phyloP scores from a whole-genome alignment of 2,329 filamentous ascomycete species.

The Purpureocillium takamizusanense region DNA sequence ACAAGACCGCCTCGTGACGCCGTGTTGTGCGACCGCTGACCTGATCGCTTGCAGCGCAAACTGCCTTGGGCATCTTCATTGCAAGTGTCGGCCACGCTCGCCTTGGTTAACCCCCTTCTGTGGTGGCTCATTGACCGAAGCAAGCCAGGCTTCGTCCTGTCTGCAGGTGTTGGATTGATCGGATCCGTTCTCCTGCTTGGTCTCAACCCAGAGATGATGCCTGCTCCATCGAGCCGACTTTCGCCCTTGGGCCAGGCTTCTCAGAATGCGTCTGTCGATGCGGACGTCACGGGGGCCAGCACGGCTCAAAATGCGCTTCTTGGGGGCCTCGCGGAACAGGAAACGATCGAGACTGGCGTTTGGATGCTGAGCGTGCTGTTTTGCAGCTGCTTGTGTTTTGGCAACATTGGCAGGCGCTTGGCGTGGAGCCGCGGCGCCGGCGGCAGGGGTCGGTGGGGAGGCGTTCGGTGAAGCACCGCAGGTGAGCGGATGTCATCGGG shows the following conservation, averaged over 20 bases:
- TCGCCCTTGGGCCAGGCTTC: conserved; percentile 14
- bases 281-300: background rate
- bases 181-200: conserved; percentile 68
- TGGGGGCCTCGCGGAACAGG: conserved; percentile 49
- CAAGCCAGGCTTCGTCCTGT: conserved; percentile 73
- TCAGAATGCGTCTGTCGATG: conserved; percentile 3
- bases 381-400: conserved; percentile 91
- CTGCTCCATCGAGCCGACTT: conserved; percentile 45
- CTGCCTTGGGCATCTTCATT: conserved; percentile 90
- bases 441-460: conserved; percentile 36
- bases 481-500: no score
- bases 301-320: conserved; percentile 12
- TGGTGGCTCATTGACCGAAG: conserved; percentile 97
- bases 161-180: conserved; percentile 60
- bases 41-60: conserved; percentile 51
- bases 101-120: conserved; percentile 82
- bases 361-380: conserved; percentile 94
- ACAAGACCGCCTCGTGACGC: no score
- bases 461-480: conserved; percentile 27
- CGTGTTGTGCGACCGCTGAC: no score
- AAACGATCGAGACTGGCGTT: conserved; percentile 62
- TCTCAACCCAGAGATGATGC: conserved; percentile 70
- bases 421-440: conserved; percentile 34
- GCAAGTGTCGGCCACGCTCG: conserved; percentile 84
- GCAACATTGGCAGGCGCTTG: conserved; percentile 81